Conservation (phyloP, 106 monocot genomes). For the Cymbidium sinense region DNA sequence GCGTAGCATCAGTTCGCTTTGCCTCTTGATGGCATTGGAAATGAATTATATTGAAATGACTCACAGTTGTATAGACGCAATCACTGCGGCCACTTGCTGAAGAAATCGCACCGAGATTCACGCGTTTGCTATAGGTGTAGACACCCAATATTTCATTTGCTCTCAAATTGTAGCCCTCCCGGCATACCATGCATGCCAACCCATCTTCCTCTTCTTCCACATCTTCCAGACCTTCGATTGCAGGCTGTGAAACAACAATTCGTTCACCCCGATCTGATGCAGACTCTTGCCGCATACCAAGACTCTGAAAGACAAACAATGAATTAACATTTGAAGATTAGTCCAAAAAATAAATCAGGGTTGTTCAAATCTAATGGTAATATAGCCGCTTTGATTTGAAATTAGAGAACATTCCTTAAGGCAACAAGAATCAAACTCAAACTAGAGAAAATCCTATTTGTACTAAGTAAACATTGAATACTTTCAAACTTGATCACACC, state of each 20-base stretch:
- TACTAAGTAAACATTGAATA: not conserved
- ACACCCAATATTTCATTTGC: conserved; percentile 88
- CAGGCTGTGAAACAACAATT: conserved; percentile 69
- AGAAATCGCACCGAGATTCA: conserved; percentile 60
- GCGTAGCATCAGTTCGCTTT: conserved; percentile 80
- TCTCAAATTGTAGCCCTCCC: conserved; percentile 85
- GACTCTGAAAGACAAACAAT: conserved; percentile 31
- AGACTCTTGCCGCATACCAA: conserved; percentile 88
- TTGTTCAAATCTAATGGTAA: too few species aligned
- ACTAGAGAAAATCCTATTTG: not conserved
- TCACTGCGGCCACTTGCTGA: conserved; percentile 57
- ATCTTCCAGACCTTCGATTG: conserved; percentile 88
- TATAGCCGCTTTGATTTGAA: too few species aligned
- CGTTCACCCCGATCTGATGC: conserved; percentile 86
- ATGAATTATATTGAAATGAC: conserved; percentile 97
- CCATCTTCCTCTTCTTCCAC: conserved; percentile 95
- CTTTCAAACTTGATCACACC: not conserved
- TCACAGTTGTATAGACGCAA: conserved; percentile 92
- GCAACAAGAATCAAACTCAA: too few species aligned
- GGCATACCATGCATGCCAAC: conserved; percentile 96
- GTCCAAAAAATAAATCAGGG: too few species aligned
- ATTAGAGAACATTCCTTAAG: too few species aligned
- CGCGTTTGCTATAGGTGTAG: conserved; percentile 90
- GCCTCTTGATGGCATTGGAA: conserved; percentile 99
- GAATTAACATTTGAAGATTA: not conserved